A percentile compares a stretch with the other conserved stretches of the same genome.
phyloP scores from a whole-genome alignment of 768 basidiomycete genomes.

The Rossbeevera mucosa region DNA sequence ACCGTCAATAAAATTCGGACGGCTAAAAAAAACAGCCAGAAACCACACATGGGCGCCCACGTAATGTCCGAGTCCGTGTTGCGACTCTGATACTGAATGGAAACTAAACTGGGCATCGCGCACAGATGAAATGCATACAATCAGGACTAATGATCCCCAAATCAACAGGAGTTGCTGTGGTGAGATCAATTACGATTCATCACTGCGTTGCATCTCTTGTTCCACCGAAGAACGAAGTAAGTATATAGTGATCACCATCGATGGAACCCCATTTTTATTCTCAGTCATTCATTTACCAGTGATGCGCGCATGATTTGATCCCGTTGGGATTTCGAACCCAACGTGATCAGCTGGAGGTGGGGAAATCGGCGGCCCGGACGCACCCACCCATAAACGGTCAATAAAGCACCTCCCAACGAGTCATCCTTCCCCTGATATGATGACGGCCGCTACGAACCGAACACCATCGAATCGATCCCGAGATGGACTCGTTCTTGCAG shows the following conservation, averaged over 20 bases:
- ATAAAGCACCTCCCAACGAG: background rate
- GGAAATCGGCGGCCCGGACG: background rate
- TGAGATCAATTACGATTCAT: background rate
- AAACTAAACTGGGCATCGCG: too few relatives aligned
- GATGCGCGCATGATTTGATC: too few relatives aligned
- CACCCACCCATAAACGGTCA: background rate
- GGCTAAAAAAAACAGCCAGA: too few relatives aligned
- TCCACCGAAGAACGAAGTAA: background rate
- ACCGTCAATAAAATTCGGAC: too few relatives aligned
- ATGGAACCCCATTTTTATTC: too few relatives aligned
- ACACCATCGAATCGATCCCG: background rate
- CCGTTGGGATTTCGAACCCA: too few relatives aligned
- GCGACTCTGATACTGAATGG: too few relatives aligned
- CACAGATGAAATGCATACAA: background rate
- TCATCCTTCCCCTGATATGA: background rate
- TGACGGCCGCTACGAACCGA: background rate
- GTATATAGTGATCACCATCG: too few relatives aligned
- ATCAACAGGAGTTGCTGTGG: background rate
- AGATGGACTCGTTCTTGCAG: background rate
- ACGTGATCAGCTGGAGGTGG: too few relatives aligned
- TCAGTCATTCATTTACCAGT: too few relatives aligned
- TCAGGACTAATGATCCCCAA: background rate
- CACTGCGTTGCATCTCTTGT: background rate
- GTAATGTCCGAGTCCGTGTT: too few relatives aligned
- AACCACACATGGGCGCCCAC: too few relatives aligned